Conservation (phyloP, 108 stramenopile species). For the Hondaea fermentalgiana region DNA sequence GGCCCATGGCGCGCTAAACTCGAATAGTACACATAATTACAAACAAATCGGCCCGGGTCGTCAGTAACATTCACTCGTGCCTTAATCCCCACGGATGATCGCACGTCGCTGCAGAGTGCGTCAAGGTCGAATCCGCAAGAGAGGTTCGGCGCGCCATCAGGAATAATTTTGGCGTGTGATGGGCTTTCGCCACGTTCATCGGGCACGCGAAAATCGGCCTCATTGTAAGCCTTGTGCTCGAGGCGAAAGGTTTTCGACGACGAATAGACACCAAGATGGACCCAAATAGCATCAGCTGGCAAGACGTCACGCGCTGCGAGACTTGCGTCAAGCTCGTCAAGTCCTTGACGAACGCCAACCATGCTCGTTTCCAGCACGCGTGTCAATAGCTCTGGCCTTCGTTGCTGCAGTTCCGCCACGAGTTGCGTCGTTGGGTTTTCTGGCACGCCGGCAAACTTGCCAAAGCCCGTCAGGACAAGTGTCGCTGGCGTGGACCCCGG, state of each 20-base stretch:
- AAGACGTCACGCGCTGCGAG: not conserved
- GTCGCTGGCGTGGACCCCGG: not conserved
- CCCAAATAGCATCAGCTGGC: not conserved
- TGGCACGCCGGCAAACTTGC: not conserved
- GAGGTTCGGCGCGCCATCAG: not conserved
- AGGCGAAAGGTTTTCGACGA: not conserved
- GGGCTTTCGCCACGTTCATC: not conserved
- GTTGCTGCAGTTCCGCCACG: not conserved
- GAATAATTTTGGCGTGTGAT: not conserved
- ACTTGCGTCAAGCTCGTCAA: not conserved
- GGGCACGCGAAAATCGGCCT: not conserved
- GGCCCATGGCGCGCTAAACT: not conserved
- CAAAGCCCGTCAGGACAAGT: not conserved
- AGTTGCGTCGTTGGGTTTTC: conserved; percentile 4
- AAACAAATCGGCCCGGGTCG: conserved; percentile 3
- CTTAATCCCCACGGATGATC: not conserved
- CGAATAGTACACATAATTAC: not conserved
- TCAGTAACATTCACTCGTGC: not conserved
- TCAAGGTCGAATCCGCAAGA: not conserved
- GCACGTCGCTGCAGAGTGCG: not conserved
- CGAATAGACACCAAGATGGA: not conserved
- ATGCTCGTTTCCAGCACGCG: not conserved
- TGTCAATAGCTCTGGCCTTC: not conserved
- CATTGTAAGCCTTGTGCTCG: not conserved
- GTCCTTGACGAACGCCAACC: not conserved